Percentiles rank a stretch among this genome's conserved stretches.
These are phyloP conservation scores for Suhomyces faveliae DNA, from an alignment of 805 yeast species.

Conservation along the genomic window DNA sequence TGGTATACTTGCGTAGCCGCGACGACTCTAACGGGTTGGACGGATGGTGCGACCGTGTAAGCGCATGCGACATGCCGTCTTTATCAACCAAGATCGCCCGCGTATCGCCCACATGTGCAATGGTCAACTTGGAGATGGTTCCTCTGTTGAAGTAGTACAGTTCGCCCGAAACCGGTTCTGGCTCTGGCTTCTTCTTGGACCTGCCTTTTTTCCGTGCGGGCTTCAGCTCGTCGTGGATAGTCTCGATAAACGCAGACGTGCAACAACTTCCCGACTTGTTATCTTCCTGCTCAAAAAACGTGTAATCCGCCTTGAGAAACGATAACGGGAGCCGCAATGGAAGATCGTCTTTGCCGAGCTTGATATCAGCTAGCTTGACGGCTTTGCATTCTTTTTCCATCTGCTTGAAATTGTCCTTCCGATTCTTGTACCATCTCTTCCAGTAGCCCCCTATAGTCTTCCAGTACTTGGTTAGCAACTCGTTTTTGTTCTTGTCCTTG, in stretches of 20 bases:
- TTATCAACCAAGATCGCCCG: conserved; percentile 82
- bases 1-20: conserved; percentile 62
- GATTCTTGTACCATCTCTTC: conserved; percentile 66
- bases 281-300: conserved; percentile 45
- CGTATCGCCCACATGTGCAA: conserved; percentile 94
- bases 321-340: conserved; percentile 60
- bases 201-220: not conserved
- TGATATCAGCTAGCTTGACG: conserved; percentile 13
- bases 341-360: conserved; percentile 49
- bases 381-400: conserved; percentile 20
- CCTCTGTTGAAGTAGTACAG: conserved; percentile 62
- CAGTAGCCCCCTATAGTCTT: conserved; percentile 78
- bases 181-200: conserved; percentile 15
- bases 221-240: conserved; percentile 25
- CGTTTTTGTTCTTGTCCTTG: conserved; percentile 31
- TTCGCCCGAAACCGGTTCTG: conserved; percentile 25
- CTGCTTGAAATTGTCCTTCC: conserved; percentile 28
- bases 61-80: conserved; percentile 72
- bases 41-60: conserved; percentile 86
- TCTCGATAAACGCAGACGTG: conserved; percentile 61
- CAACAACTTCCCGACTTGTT: conserved; percentile 67
- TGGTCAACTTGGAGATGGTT: conserved; percentile 63
- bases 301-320: conserved; percentile 64
- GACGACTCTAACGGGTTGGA: conserved; percentile 73
- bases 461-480: conserved; percentile 54